Evolutionary conservation across 2,329 filamentous ascomycete species (phyloP).

Genomic region (Mycocentrospora acerina): DNA sequence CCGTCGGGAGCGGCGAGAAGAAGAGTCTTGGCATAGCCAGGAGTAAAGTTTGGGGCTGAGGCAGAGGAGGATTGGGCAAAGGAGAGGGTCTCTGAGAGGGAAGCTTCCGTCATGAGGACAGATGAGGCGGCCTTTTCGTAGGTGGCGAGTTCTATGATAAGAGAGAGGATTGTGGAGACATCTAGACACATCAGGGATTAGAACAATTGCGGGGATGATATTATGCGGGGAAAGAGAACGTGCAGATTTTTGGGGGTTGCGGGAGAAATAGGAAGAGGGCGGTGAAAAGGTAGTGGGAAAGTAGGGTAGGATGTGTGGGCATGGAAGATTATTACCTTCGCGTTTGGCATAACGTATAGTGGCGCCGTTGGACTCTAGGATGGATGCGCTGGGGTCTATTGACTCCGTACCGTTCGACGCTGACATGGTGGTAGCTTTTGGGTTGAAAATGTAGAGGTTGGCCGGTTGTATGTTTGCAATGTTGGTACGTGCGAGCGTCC

Average conservation of each 20-base stretch:
- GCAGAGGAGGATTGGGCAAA: conserved; percentile 59
- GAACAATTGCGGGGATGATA: background rate
- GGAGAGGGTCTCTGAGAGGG: conserved; percentile 73
- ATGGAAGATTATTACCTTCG: too few species aligned
- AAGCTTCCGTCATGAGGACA: conserved; percentile 77
- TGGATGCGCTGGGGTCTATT: too few species aligned
- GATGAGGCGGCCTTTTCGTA: conserved; percentile 77
- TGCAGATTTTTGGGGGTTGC: conserved; percentile 1
- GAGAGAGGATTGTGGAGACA: conserved; percentile 72
- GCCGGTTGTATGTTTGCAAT: too few species aligned
- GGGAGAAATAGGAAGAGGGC: too few species aligned
- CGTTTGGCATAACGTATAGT: conserved; percentile 61
- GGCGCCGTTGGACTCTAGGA: conserved; percentile 31
- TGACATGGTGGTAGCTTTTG: too few species aligned
- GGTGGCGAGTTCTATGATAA: conserved; percentile 82
- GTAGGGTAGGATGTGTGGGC: too few species aligned
- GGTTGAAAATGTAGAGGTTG: too few species aligned
- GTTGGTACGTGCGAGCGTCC: background rate
- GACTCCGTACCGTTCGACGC: too few species aligned
- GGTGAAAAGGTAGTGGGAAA: too few species aligned
- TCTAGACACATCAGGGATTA: conserved; percentile 61
- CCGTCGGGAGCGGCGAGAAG: conserved; percentile 55
- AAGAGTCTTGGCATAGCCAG: conserved; percentile 74
- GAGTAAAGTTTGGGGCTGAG: conserved; percentile 42
- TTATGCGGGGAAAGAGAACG: too few species aligned